Base-by-base conservation (phyloP, 1,284 basidiomycete genomes). In the Ceratobasidium sp. region DNA sequence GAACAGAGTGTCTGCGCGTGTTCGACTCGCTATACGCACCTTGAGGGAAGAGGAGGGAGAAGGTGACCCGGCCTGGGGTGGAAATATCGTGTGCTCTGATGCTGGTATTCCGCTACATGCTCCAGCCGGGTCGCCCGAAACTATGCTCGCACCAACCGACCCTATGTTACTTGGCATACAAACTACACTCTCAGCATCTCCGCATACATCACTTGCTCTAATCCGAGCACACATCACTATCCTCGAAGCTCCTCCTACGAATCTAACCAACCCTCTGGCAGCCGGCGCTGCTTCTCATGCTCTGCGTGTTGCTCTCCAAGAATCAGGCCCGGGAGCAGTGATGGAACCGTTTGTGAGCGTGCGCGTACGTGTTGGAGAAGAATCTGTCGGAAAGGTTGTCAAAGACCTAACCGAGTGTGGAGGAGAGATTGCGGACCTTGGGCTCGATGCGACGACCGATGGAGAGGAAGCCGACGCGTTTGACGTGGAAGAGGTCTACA, bases 331-430 rank as follows among this genome's bases (percentile, higher is more conserved):
- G 77, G 92, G 92, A 1, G 84, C 88, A 0, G 79, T 93, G 53
- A 84, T 93, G 81, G 92, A 93, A 78, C 92, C 92, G 10, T 93
- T 86, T 76, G 84, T 92, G 48, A 80, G 82, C 28, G 81, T 93
- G 72, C 90, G 87, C 76, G 84, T 92, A 64, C 85, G 85, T 12
- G 86, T 92, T 5, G 82, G 84, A 23, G 89, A 90, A 74, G 87
- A 88, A 72, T 83, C 83, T 57, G 81, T 93, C 4, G 92, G 92
- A 12, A 90, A 87, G 76, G 87, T 90, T 16, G 86, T 93, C 61
- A 92, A 89, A 77, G 91, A 93, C 76, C 80, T 93, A 8, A 90
- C 89, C 4, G 92, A 93, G 77, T 85, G 88, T 74, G 87, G 87
- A 1, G 92, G 89, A 18, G 91, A 93, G 77, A 82, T 93, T 14